phyloP scores from a whole-genome alignment of 2,329 filamentous ascomycete species.

The Rutstroemia sydowiana region DNA sequence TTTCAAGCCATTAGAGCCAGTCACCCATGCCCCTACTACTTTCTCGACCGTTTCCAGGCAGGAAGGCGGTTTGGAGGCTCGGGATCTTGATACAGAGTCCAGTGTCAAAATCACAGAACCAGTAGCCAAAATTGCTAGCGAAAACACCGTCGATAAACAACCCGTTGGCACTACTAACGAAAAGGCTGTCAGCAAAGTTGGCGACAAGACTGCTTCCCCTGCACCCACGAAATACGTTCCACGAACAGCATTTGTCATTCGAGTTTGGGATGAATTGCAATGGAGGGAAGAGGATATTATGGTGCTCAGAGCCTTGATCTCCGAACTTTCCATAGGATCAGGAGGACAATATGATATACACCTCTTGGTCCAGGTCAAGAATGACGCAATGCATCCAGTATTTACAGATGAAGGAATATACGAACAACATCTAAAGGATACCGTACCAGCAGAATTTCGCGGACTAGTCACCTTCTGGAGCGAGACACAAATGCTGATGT shows the following conservation, averaged over 20 bases:
- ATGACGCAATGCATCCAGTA: slow-evolving; percentile 68
- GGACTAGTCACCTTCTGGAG: slow-evolving; percentile 90
- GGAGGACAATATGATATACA: slow-evolving; percentile 84
- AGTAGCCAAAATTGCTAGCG: slow-evolving; percentile 1
- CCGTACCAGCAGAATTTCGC: slow-evolving; percentile 76
- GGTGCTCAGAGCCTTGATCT: slow-evolving; percentile 76
- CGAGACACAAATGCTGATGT: slow-evolving; percentile 81
- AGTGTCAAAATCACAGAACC: not conserved
- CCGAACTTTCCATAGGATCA: slow-evolving; percentile 71
- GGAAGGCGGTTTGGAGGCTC: slow-evolving; percentile 12
- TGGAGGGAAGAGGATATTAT: slow-evolving; percentile 77
- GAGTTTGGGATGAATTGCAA: slow-evolving; percentile 72
- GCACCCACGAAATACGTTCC: slow-evolving; percentile 31
- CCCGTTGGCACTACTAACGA: not conserved
- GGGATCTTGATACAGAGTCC: not conserved
- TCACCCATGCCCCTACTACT: slow-evolving; percentile 12
- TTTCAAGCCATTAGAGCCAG: slow-evolving; percentile 38
- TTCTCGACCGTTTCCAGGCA: slow-evolving; percentile 8
- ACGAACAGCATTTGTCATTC: slow-evolving; percentile 71
- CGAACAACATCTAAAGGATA: slow-evolving; percentile 56
- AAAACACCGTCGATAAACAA: not conserved
- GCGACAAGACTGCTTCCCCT: not conserved
- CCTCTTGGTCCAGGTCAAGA: slow-evolving; percentile 76
- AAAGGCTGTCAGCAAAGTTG: not conserved
- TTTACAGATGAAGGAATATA: slow-evolving; percentile 70